These are phyloP conservation scores for Flammula alnicola DNA, from an alignment of 1,284 basidiomycete species.

Conservation along the genomic window DNA sequence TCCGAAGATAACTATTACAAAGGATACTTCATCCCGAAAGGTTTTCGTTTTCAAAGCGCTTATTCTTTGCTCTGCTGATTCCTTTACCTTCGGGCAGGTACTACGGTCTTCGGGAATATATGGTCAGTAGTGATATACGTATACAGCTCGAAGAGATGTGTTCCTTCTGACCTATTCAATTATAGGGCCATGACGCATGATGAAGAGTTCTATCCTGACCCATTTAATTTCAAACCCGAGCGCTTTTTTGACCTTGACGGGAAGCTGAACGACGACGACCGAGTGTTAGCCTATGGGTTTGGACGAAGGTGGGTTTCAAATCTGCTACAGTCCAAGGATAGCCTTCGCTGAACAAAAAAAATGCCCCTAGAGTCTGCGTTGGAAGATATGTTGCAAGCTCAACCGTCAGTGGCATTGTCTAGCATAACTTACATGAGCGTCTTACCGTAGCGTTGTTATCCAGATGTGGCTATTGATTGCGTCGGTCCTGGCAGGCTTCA, in stretches of 20 bases:
- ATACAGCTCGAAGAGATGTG: neutral
- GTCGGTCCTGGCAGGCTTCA: constrained; percentile 40
- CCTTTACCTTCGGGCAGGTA: constrained; percentile 14
- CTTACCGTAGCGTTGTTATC: neutral
- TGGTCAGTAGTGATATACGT: constrained; percentile 17
- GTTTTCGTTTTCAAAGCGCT: constrained; percentile 5
- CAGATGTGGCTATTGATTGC: constrained; percentile 43
- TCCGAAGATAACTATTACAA: constrained; percentile 28
- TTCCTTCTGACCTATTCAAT: neutral
- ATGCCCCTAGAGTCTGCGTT: constrained; percentile 33
- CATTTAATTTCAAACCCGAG: constrained; percentile 36
- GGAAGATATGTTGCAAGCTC: constrained; percentile 32
- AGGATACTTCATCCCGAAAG: constrained; percentile 31
- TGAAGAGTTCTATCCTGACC: constrained; percentile 32
- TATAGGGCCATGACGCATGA: constrained; percentile 38
- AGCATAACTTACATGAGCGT: neutral
- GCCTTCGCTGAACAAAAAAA: no score
- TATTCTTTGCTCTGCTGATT: neutral
- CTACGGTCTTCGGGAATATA: constrained; percentile 22
- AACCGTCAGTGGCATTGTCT: constrained; percentile 18
- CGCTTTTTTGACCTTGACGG: constrained; percentile 32
- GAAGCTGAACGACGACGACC: constrained; percentile 27
- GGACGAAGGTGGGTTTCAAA: constrained; percentile 32
- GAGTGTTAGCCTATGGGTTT: constrained; percentile 34
- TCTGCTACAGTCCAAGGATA: no score